Percentiles rank a stretch among this genome's conserved stretches.
Conservation (phyloP, 2,329 filamentous ascomycete species). For the Chrysoporthe austroafricana region DNA sequence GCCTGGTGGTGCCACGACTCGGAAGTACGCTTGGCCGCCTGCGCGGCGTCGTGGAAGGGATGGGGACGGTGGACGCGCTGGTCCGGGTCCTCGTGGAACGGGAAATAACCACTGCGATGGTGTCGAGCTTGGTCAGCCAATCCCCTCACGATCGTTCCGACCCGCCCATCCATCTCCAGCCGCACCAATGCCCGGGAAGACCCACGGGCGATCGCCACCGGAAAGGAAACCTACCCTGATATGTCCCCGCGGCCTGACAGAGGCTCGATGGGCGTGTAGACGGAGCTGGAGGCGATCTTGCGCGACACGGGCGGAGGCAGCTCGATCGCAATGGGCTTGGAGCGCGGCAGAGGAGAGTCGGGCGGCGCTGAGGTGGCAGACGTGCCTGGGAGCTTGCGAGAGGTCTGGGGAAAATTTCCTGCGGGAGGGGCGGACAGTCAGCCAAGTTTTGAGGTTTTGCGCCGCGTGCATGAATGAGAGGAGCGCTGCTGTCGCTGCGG, state of each 20-base stretch:
- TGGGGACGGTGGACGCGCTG: constrained; percentile 53
- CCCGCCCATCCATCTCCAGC: constrained; percentile 12
- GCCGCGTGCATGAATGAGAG: constrained; percentile 1
- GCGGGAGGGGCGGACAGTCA: neutral
- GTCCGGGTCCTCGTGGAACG: constrained; percentile 59
- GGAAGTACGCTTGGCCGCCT: constrained; percentile 5
- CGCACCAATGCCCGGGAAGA: constrained; percentile 2
- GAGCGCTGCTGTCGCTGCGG: constrained; percentile 2
- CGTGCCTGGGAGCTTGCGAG: constrained; percentile 21
- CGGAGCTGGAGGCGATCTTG: constrained; percentile 45
- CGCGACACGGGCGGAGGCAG: constrained; percentile 43
- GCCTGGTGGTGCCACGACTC: constrained; percentile 1
- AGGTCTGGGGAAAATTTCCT: constrained; percentile 19
- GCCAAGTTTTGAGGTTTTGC: constrained; percentile 3
- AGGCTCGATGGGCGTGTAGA: constrained; percentile 51
- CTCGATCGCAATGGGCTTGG: constrained; percentile 59
- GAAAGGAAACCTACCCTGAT: constrained; percentile 53
- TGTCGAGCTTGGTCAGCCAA: constrained; percentile 19
- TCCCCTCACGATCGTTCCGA: constrained; percentile 24
- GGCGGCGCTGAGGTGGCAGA: constrained; percentile 30
- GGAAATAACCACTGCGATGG: constrained; percentile 60
- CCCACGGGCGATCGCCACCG: constrained; percentile 14
- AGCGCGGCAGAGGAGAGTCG: constrained; percentile 32
- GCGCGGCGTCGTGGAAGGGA: constrained; percentile 49
- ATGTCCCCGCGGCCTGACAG: constrained; percentile 63